Evolutionary conservation across 1,139 yeast genomes (phyloP).

Genomic region (Yamadazyma spencermartinsiae): DNA sequence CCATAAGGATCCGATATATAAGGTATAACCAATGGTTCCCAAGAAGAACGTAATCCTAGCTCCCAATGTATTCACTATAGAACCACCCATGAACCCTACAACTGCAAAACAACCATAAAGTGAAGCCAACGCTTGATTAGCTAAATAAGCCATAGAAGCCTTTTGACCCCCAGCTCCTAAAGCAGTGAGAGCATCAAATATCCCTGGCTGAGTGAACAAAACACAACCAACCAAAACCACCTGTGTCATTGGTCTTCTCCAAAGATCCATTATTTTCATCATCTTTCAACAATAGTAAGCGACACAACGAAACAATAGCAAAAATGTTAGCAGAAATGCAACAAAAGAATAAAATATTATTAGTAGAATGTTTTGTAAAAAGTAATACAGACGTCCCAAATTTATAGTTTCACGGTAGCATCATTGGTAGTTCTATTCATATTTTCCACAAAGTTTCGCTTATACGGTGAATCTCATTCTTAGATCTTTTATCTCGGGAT

Average conservation of each 20-base stretch:
- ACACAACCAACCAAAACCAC: conserved; percentile 49
- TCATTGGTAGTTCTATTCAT: background rate
- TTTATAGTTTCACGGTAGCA: background rate
- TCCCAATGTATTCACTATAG: conserved; percentile 55
- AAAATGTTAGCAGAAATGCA: background rate
- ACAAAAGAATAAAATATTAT: background rate
- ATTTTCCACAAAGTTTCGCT: background rate
- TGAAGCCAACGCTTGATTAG: conserved; percentile 47
- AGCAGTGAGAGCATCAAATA: conserved; percentile 56
- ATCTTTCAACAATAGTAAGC: conserved; percentile 12
- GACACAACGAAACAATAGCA: conserved; percentile 15
- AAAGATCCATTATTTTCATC: background rate
- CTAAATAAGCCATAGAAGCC: conserved; percentile 45
- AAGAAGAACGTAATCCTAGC: conserved; percentile 45
- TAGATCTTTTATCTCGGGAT: background rate
- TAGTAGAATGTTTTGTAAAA: background rate
- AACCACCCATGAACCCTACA: conserved; percentile 59
- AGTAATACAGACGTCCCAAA: no score
- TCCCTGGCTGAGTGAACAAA: conserved; percentile 54
- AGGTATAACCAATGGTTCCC: conserved; percentile 57
- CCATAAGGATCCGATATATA: conserved; percentile 53
- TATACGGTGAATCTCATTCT: background rate
- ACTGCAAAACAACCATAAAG: conserved; percentile 53
- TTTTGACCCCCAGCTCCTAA: conserved; percentile 41
- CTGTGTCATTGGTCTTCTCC: conserved; percentile 23